Conservation (phyloP, 2,329 filamentous ascomycete genomes). For the Fusarium tuaranense region DNA sequence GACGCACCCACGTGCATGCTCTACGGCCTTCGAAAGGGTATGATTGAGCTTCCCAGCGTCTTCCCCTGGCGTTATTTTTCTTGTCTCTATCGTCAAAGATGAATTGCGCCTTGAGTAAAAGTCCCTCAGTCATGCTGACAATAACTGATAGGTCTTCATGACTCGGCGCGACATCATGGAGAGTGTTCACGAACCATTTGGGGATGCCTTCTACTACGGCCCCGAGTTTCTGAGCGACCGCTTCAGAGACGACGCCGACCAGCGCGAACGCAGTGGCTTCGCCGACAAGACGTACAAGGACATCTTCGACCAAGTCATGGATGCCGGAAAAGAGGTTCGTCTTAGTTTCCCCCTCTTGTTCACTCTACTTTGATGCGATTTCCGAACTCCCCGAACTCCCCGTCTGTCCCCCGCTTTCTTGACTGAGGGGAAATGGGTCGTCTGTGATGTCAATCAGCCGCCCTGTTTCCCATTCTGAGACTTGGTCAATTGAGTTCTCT, state of each 20-base stretch:
- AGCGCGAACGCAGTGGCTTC: slow-evolving; percentile 73
- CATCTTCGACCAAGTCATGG: slow-evolving; percentile 81
- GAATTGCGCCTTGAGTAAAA: background rate
- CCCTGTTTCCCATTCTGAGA: background rate
- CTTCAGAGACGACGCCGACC: slow-evolving; percentile 75
- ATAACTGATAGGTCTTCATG: slow-evolving; percentile 84
- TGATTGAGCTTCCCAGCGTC: slow-evolving; percentile 44
- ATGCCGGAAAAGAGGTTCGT: slow-evolving; percentile 78
- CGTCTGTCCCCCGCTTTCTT: slow-evolving; percentile 27
- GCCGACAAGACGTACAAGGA: slow-evolving; percentile 77
- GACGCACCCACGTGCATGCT: slow-evolving; percentile 94
- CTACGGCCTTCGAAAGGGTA: slow-evolving; percentile 96
- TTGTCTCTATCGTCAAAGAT: background rate
- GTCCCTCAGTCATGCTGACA: slow-evolving; percentile 10
- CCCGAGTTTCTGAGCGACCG: slow-evolving; percentile 86
- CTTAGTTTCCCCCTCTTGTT: slow-evolving; percentile 29
- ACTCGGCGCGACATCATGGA: slow-evolving; percentile 84
- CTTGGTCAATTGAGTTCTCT: slow-evolving; percentile 10
- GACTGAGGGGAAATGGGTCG: slow-evolving; percentile 19
- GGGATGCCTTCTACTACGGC: slow-evolving; percentile 95
- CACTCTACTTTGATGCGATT: slow-evolving; percentile 21
- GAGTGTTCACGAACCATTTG: slow-evolving; percentile 95
- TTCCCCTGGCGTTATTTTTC: background rate
- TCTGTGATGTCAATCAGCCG: slow-evolving; percentile 12
- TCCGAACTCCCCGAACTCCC: slow-evolving; percentile 35